These are phyloP conservation scores for Boletus rex-veris DNA, from an alignment of 768 basidiomycete genomes.

Conservation along the genomic window DNA sequence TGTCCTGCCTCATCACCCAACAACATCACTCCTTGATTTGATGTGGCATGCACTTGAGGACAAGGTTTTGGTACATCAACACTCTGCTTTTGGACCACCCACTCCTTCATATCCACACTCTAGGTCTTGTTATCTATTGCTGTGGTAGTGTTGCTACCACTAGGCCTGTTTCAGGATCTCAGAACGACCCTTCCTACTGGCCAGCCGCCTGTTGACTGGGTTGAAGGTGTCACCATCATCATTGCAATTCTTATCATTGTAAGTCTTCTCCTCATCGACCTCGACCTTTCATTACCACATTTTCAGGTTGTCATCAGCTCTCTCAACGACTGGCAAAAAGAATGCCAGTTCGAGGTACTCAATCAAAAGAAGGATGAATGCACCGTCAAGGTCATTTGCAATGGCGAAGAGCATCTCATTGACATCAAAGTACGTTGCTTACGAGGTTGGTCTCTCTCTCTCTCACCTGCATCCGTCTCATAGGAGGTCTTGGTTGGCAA, in stretches of 20 bases:
- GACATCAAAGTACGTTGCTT: constrained; percentile 67
- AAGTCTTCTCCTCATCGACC: constrained; percentile 23
- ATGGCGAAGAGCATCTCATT: constrained; percentile 64
- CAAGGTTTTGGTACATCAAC: constrained; percentile 72
- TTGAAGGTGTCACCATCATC: constrained; percentile 86
- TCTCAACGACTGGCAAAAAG: constrained; percentile 98
- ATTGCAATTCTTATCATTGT: constrained; percentile 74
- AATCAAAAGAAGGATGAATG: constrained; percentile 97
- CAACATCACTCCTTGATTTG: constrained; percentile 65
- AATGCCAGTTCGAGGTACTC: constrained; percentile 87
- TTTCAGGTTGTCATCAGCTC: constrained; percentile 82
- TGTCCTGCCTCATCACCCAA: constrained; percentile 62
- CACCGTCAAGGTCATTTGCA: constrained; percentile 77
- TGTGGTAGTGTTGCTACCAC: constrained; percentile 86
- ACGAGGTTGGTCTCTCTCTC: background rate
- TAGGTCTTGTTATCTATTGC: constrained; percentile 89
- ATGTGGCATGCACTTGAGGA: constrained; percentile 90
- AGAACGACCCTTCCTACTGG: constrained; percentile 57
- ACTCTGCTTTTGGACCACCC: background rate
- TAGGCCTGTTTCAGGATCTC: constrained; percentile 93
- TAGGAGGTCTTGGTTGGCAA: constrained; percentile 94
- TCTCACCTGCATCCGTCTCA: constrained; percentile 18
- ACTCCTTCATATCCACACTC: constrained; percentile 1
- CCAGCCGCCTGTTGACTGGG: constrained; percentile 90
- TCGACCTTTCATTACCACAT: background rate